phyloP scores from a whole-genome alignment of 1,284 basidiomycete species.

The Takashimella koratensis region DNA sequence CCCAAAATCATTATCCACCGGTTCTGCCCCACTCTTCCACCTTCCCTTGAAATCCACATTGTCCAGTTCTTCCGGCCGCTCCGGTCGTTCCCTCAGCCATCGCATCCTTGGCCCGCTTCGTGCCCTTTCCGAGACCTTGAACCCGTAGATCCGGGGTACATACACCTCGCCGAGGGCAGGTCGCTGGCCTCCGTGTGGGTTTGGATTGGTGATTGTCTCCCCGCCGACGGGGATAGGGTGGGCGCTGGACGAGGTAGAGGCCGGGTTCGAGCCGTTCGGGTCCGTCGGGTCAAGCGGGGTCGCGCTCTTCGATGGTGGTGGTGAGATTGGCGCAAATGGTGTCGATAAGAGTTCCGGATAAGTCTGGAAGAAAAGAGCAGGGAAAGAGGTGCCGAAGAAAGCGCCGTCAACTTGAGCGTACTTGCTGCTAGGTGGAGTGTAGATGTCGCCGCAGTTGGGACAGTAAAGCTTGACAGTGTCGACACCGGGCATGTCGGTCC shows the following conservation, averaged over 20 bases:
- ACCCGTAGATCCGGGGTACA: conserved; percentile 85
- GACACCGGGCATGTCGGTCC: conserved; percentile 93
- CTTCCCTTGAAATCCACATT: conserved; percentile 79
- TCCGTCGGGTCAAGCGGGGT: conserved; percentile 1
- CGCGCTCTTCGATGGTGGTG: conserved; percentile 42
- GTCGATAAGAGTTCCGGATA: conserved; percentile 86
- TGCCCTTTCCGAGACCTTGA: conserved; percentile 56
- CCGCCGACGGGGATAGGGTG: conserved; percentile 24
- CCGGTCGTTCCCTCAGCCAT: conserved; percentile 85
- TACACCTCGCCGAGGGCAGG: conserved; percentile 81
- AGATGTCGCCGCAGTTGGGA: conserved; percentile 97
- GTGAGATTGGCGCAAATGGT: conserved; percentile 58
- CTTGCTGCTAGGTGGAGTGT: conserved; percentile 88
- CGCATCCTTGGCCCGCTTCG: conserved; percentile 94
- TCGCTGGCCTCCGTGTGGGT: conserved; percentile 72
- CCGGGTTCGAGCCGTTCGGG: conserved; percentile 16
- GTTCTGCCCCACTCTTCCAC: conserved; percentile 57
- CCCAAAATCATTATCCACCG: background rate
- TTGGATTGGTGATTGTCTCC: conserved; percentile 57
- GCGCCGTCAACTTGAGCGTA: conserved; percentile 97
- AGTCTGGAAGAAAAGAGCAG: conserved; percentile 95
- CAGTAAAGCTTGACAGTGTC: conserved; percentile 99
- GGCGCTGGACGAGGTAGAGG: background rate
- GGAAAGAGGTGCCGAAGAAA: conserved; percentile 98
- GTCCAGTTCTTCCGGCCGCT: conserved; percentile 73